Conservation (phyloP, 495 filamentous ascomycete genomes). For the Viridothelium virens region DNA sequence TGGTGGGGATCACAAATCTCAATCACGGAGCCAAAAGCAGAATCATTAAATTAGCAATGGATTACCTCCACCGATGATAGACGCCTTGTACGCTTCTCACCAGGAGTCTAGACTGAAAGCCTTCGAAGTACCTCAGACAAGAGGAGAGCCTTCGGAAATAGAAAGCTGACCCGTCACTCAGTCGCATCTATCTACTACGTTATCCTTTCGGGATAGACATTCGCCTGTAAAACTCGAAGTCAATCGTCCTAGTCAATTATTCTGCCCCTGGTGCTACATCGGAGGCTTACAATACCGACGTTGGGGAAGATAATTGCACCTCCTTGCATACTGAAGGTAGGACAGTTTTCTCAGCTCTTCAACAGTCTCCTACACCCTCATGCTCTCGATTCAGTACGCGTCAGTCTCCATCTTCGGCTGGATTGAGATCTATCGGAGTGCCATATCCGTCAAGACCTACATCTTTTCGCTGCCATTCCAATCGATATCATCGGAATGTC, state of each 20-base stretch:
- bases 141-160: too few relatives aligned
- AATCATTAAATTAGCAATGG: background rate
- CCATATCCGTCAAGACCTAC: background rate
- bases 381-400: background rate
- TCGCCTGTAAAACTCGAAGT: too few relatives aligned
- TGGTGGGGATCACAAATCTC: background rate
- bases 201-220: too few relatives aligned
- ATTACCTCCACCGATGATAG: too few relatives aligned
- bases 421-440: background rate
- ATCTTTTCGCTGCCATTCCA: background rate
- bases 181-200: too few relatives aligned
- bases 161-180: too few relatives aligned
- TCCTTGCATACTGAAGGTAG: background rate
- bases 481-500: slow-evolving; percentile 7
- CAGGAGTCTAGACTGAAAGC: too few relatives aligned
- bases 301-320: background rate
- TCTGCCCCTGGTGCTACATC: too few relatives aligned
- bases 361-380: background rate
- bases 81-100: too few relatives aligned
- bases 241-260: too few relatives aligned
- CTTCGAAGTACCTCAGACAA: too few relatives aligned
- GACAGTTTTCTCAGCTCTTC: background rate
- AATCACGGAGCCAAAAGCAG: background rate
- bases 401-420: background rate
- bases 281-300: too few relatives aligned